Percentiles rank a stretch among this genome's conserved stretches.
Evolutionary conservation across 106 monocot species (phyloP).

Genomic region (Allium cepa): DNA sequence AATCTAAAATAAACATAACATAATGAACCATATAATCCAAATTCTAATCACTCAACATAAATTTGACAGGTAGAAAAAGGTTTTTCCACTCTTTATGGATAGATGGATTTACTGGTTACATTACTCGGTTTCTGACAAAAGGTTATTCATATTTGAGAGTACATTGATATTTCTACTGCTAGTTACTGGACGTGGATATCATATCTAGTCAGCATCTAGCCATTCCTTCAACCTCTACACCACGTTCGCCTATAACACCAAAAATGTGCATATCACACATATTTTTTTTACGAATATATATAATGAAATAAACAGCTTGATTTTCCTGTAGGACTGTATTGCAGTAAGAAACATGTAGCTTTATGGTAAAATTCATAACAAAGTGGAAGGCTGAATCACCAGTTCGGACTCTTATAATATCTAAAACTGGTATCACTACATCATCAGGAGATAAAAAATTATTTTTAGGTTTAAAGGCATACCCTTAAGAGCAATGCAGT

Average conservation of each 20-base stretch:
- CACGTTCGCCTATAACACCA: conserved; percentile 41
- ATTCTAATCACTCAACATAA: no score
- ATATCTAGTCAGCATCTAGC: conserved; percentile 50
- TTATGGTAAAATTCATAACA: not conserved
- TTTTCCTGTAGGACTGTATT: not conserved
- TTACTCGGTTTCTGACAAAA: no score
- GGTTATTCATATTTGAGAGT: not conserved
- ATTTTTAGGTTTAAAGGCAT: not conserved
- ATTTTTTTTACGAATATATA: not conserved
- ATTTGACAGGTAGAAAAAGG: no score
- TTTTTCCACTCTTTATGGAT: no score
- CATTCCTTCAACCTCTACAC: conserved; percentile 67
- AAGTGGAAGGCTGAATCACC: not conserved
- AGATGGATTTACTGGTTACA: no score
- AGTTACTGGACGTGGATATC: conserved; percentile 23
- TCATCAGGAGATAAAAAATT: conserved; percentile 2
- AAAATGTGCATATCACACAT: not conserved
- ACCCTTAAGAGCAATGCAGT: not conserved
- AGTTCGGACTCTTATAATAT: no score
- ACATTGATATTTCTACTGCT: not conserved
- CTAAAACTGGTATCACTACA: conserved; percentile 33
- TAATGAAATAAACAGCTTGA: not conserved
- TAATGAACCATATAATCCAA: no score
- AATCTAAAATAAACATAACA: no score
- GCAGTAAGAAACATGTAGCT: not conserved